Evolutionary conservation across 257 asterid species (phyloP), one percentile per base, ranked within the genome.

Genomic region (Lycium ferocissimum): DNA sequence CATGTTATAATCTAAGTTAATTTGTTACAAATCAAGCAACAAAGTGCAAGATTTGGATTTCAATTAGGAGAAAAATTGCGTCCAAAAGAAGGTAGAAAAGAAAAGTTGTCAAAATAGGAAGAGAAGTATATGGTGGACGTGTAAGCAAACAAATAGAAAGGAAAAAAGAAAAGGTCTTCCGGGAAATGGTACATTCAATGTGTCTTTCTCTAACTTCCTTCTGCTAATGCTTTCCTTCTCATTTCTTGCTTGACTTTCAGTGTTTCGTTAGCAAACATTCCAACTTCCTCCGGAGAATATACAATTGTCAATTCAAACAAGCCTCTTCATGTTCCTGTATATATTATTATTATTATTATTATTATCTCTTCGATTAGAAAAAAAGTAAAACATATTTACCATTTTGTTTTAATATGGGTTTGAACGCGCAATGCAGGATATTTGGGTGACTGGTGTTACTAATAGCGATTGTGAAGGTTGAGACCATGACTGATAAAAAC

Each of bases 381-480:
- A 26, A 26, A 26, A 26, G 33, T 26, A 26, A 26, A 26, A 26
- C 33, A 26, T 26, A 26, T 26, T 26, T 26, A 26, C 33, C 33
- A 26, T 26, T 26, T 26, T 26, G 33, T 26, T 26, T 26, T 26
- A 26, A 26, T 26, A 26, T 26, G 33, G 33, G 33, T 26, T 26
- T 26, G 33, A 26, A 26, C 1, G 33, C 33, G 33, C 33, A 26
- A 26, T 26, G 57, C 11, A 56, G 2, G 72, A 26, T 65, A 38
- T 72, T 1, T 72, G 47, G 43, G 22, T 72, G 12, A 13, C n/a
- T 40, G 7, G 43, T 5, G 57, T 22, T 78, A 65, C 11, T 14
- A 80, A n/a, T 88, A 84, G 85, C 14, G 14, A 78, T 4, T 38
- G 43, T 72, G 86, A 86, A 89, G 87, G 37, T 40, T 7, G 43